Percentiles rank a stretch among this genome's conserved stretches.
Conservation (phyloP, 257 asterid species). For the Primulina huaijiensis region DNA sequence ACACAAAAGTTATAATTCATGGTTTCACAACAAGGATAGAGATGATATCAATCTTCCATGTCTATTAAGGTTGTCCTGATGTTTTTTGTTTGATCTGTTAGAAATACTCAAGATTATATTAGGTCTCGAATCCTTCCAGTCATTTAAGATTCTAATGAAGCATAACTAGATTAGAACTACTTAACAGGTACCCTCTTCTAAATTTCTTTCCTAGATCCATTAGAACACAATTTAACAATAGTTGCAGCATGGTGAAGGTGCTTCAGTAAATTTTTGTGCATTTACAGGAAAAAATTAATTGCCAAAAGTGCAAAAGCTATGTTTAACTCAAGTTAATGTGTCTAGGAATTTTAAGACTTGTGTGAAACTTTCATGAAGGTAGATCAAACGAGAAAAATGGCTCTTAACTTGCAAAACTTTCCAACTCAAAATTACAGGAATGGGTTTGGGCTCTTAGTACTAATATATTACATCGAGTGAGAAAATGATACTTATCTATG, state of each 20-base stretch:
- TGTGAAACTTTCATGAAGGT: not conserved
- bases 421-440: not conserved
- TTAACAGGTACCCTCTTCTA: not conserved
- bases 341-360: not conserved
- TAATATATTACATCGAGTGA: not conserved
- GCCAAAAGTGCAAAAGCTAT: too few relatives aligned
- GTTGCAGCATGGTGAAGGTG: not conserved
- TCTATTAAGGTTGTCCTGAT: not conserved
- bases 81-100: not conserved
- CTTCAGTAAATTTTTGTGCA: not conserved
- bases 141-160: not conserved
- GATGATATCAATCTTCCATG: not conserved
- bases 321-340: not conserved
- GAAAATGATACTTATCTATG: too few relatives aligned
- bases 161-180: not conserved
- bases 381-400: conserved; percentile 5
- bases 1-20: too few relatives aligned
- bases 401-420: not conserved
- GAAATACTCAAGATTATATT: not conserved
- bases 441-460: not conserved
- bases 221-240: not conserved
- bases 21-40: not conserved
- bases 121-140: too few relatives aligned
- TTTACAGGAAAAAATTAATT: not conserved
- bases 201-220: not conserved